These are phyloP conservation scores for Aspergillus quadricinctus DNA, from an alignment of 2,329 filamentous ascomycete species.

Conservation along the genomic window DNA sequence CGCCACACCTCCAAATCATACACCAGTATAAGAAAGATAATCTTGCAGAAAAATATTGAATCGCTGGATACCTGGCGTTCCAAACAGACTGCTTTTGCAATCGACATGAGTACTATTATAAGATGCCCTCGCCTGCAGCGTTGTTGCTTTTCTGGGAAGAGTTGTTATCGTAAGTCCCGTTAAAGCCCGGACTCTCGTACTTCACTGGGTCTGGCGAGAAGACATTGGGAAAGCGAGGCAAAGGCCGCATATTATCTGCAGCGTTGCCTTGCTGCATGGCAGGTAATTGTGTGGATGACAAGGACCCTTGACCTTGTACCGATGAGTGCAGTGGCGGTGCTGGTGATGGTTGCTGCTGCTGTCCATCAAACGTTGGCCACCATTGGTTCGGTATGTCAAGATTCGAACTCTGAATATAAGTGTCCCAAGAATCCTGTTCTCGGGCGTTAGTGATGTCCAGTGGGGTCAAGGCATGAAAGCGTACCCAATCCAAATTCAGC, in stretches of 20 bases:
- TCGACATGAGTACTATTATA: background rate
- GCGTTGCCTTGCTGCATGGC: constrained; percentile 14
- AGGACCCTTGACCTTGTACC: constrained; percentile 13
- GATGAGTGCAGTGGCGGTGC: constrained; percentile 9
- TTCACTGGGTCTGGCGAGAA: constrained; percentile 8
- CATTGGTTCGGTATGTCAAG: constrained; percentile 39
- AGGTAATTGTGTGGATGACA: constrained; percentile 19
- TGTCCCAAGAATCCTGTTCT: constrained; percentile 62
- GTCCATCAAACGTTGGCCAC: constrained; percentile 35
- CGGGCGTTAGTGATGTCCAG: constrained; percentile 15
- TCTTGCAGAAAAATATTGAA: background rate
- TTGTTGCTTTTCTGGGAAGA: background rate
- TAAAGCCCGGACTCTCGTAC: background rate
- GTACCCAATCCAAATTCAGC: constrained; percentile 60
- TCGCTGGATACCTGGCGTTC: background rate
- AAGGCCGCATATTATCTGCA: constrained; percentile 12
- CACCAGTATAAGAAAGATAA: background rate
- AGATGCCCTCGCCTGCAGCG: background rate
- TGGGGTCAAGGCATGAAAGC: constrained; percentile 18
- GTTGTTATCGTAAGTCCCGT: background rate
- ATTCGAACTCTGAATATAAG: constrained; percentile 59
- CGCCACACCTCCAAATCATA: background rate
- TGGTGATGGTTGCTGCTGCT: constrained; percentile 21
- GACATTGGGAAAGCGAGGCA: constrained; percentile 12
- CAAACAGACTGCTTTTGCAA: background rate